Evolutionary conservation across 768 basidiomycete species (phyloP).

Genomic region (Russula olivacea): DNA sequence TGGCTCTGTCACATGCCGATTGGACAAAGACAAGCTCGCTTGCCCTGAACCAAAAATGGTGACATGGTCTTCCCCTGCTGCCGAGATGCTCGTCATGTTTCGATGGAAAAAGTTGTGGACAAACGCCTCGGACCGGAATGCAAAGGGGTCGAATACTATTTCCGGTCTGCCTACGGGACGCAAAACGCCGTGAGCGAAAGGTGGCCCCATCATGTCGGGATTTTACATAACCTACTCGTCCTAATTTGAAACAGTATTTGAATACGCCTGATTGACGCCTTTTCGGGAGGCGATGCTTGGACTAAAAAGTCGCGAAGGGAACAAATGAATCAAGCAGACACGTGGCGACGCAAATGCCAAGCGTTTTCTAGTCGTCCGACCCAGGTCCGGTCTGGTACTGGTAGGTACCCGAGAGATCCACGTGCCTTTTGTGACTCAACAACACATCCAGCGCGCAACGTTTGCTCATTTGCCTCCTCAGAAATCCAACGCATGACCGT

Average conservation of each 20-base stretch:
- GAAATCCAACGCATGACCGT: background rate
- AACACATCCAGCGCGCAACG: no score
- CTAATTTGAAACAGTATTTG: background rate
- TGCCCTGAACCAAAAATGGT: background rate
- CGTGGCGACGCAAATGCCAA: no score
- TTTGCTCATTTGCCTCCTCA: no score
- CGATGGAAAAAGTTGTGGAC: background rate
- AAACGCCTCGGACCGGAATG: background rate
- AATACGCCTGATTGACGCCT: background rate
- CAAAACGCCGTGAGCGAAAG: background rate
- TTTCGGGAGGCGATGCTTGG: background rate
- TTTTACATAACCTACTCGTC: background rate
- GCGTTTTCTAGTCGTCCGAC: background rate
- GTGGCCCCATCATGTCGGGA: background rate
- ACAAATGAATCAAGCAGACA: no score
- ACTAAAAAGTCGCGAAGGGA: background rate
- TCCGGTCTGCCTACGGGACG: background rate
- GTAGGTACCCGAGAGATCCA: no score
- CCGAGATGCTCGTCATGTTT: background rate
- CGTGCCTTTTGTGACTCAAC: no score
- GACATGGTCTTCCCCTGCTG: background rate
- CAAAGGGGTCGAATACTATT: background rate
- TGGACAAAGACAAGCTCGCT: background rate
- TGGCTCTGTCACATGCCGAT: background rate
- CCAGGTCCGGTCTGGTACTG: background rate